Conservation (phyloP, 2,329 filamentous ascomycete genomes). For the Botrytis galanthina region DNA sequence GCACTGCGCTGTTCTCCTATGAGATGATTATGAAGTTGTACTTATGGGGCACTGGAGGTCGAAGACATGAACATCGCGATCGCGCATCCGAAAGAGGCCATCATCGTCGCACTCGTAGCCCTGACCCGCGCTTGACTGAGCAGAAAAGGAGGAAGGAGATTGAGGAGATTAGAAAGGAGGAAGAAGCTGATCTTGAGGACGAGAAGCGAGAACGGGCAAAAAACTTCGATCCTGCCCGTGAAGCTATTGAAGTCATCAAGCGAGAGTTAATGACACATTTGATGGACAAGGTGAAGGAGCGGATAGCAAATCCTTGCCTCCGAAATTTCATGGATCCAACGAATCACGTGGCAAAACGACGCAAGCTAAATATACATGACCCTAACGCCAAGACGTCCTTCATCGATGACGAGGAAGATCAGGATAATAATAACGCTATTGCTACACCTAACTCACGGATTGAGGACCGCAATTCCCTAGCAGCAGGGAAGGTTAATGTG, state of each 20-base stretch:
- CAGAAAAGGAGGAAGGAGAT: constrained; percentile 62
- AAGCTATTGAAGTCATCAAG: constrained; percentile 75
- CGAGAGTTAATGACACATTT: constrained; percentile 83
- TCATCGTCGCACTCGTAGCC: constrained; percentile 46
- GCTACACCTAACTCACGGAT: constrained; percentile 63
- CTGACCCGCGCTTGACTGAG: constrained; percentile 43
- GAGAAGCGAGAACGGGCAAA: constrained; percentile 85
- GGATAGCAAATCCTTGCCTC: constrained; percentile 77
- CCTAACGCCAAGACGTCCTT: constrained; percentile 58
- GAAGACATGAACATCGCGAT: constrained; percentile 23
- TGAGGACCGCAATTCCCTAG: constrained; percentile 51
- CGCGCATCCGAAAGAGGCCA: constrained; percentile 24
- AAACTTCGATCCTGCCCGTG: constrained; percentile 84
- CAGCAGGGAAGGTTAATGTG: constrained; percentile 56
- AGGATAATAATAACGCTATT: constrained; percentile 57
- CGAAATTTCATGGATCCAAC: constrained; percentile 79
- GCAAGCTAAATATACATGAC: constrained; percentile 74
- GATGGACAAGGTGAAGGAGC: constrained; percentile 82
- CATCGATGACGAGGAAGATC: constrained; percentile 57
- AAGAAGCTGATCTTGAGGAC: constrained; percentile 79
- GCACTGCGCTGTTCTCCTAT: constrained; percentile 86
- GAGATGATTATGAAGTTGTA: constrained; percentile 87
- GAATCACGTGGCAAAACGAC: constrained; percentile 75
- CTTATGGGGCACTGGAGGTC: constrained; percentile 33
- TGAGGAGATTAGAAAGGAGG: constrained; percentile 66